These are phyloP conservation scores for Cadophora sp. DNA, from an alignment of 2,329 filamentous ascomycete species.

Conservation along the genomic window DNA sequence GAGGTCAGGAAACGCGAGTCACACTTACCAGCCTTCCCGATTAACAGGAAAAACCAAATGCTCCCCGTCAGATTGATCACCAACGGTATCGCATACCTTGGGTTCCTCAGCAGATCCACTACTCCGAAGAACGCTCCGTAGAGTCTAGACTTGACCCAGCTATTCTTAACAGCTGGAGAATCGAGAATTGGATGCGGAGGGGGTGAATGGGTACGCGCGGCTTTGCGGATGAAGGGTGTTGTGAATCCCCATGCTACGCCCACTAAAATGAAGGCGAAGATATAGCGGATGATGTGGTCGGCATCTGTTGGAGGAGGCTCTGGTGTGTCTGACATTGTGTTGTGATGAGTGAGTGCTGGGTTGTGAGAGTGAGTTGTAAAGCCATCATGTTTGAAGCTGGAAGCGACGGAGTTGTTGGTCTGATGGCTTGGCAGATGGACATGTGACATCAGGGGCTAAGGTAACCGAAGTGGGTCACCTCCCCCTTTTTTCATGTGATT, in stretches of 20 bases:
- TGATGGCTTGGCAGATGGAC: constrained; percentile 7
- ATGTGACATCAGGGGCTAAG: background rate
- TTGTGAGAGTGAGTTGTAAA: background rate
- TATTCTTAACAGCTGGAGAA: constrained; percentile 57
- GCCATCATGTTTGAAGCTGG: background rate
- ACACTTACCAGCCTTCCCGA: constrained; percentile 83
- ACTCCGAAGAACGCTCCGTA: constrained; percentile 76
- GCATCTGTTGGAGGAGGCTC: constrained; percentile 16
- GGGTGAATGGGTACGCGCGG: constrained; percentile 77
- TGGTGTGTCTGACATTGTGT: constrained; percentile 18
- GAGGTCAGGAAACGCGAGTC: background rate
- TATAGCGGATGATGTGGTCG: constrained; percentile 68
- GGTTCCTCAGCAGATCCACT: constrained; percentile 78
- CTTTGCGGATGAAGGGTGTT: constrained; percentile 88
- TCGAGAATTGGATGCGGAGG: constrained; percentile 63
- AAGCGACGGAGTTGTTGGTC: background rate
- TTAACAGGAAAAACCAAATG: constrained; percentile 94
- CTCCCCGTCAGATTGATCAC: constrained; percentile 90
- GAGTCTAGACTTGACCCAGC: constrained; percentile 67
- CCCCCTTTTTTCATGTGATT: background rate
- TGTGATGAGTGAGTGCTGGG: background rate
- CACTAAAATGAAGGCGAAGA: constrained; percentile 88
- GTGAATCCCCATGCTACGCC: constrained; percentile 93
- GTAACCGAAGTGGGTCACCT: background rate
- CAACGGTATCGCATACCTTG: constrained; percentile 83